Evolutionary conservation across 495 filamentous ascomycete genomes (phyloP).

Genomic region (Corynascus novoguineensis): DNA sequence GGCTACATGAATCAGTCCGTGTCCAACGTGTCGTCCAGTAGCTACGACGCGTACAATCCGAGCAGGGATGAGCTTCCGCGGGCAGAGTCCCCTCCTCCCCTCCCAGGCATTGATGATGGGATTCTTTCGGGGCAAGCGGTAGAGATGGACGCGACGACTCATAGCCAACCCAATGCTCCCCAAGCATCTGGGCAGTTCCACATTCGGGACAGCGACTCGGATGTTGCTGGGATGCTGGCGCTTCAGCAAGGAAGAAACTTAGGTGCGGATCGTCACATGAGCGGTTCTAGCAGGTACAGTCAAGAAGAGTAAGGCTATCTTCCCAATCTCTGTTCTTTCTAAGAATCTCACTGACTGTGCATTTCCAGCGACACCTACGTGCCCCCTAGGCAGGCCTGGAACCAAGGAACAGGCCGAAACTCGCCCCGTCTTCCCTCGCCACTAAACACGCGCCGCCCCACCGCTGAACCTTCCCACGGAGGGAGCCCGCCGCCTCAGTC

Average conservation of each 20-base stretch:
- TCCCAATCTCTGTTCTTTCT: neutral
- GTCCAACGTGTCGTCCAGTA: slow-evolving; percentile 26
- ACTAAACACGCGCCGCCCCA: slow-evolving; percentile 34
- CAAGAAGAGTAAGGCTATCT: slow-evolving; percentile 60
- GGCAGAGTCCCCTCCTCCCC: slow-evolving; percentile 59
- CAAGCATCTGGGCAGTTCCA: slow-evolving; percentile 44
- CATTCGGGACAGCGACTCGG: slow-evolving; percentile 60
- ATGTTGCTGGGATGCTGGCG: slow-evolving; percentile 62
- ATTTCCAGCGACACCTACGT: slow-evolving; percentile 48
- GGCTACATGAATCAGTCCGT: slow-evolving; percentile 35
- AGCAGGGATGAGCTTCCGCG: slow-evolving; percentile 40
- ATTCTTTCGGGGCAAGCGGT: slow-evolving; percentile 63
- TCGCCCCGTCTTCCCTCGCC: slow-evolving; percentile 36
- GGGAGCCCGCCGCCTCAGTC: slow-evolving; percentile 29
- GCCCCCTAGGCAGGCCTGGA: slow-evolving; percentile 59
- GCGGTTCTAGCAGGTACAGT: slow-evolving; percentile 63
- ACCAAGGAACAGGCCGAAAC: slow-evolving; percentile 41
- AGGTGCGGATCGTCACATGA: slow-evolving; percentile 41
- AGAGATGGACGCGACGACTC: slow-evolving; percentile 70
- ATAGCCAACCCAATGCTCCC: slow-evolving; percentile 44
- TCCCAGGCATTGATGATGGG: slow-evolving; percentile 48
- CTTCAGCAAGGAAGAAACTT: slow-evolving; percentile 55
- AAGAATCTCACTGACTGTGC: neutral
- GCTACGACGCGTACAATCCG: slow-evolving; percentile 42
- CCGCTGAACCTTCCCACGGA: slow-evolving; percentile 37